A percentile compares a stretch with the other conserved stretches of the same genome.
Conservation (phyloP, 768 basidiomycete species). For the Cystofilobasidium capitatum region DNA sequence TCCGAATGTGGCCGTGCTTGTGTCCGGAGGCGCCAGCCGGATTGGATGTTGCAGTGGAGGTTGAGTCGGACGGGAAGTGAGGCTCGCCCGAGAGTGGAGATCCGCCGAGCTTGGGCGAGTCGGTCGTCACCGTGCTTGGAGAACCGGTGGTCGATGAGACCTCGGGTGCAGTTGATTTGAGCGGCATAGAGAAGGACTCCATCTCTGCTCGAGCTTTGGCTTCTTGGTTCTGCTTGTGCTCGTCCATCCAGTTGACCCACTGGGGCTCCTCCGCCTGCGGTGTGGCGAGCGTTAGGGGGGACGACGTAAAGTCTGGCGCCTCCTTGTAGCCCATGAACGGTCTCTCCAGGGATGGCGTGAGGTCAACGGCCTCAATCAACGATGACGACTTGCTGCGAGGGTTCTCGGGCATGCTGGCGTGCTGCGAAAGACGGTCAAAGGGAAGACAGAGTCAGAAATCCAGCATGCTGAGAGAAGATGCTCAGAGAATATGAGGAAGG, state of each 20-base stretch:
- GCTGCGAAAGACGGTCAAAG: not conserved
- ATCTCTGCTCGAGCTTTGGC: slow-evolving; percentile 41
- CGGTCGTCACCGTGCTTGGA: not conserved
- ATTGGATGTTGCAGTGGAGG: not conserved
- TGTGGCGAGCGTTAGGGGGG: not conserved
- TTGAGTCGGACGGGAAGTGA: not conserved
- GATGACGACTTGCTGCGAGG: not conserved
- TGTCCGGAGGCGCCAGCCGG: not conserved
- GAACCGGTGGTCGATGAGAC: not conserved
- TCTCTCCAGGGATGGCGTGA: not conserved
- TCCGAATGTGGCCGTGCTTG: slow-evolving; percentile 1
- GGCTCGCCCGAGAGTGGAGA: not conserved
- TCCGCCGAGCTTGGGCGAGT: not conserved
- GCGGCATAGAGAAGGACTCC: slow-evolving; percentile 20
- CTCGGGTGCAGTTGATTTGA: not conserved
- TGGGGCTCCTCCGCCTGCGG: slow-evolving; percentile 35
- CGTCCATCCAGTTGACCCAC: slow-evolving; percentile 45
- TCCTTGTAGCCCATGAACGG: not conserved
- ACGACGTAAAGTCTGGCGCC: not conserved
- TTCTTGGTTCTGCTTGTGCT: slow-evolving; percentile 42
- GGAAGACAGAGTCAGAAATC: not conserved
- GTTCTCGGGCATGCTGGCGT: not conserved
- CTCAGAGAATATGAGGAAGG: not conserved
- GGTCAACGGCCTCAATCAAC: not conserved
- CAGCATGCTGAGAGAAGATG: not conserved